Evolutionary conservation across 2,329 filamentous ascomycete species (phyloP), one percentile per base, ranked within the genome.

Genomic region (Penicillium sp.): DNA sequence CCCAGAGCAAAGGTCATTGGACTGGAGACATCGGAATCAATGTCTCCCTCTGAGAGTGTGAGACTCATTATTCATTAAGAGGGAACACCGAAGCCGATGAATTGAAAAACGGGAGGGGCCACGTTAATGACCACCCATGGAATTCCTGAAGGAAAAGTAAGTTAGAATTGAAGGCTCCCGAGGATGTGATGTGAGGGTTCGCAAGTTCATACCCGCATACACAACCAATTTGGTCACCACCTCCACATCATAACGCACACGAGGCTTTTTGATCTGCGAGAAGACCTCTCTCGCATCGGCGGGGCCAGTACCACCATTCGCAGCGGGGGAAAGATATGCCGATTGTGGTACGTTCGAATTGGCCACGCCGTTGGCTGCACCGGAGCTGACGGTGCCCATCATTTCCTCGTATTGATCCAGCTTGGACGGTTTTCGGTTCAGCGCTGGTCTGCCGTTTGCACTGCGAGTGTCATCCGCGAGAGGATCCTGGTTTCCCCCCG

Each of bases 171-270:
- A 32, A 3, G 7, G 11, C 11, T 3, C 2, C 26, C 28, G 11
- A 13, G 13, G 9, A 43, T 56, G 33, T 55, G 49, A 13, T 25
- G 35, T 50, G 18, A 5, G 9, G 39, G 11, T 39, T 46, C 5
- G 7, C 37, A 40, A 45, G 46, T 47, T 43, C 40, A 69, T 73
- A 89, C 91, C 93, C 50, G 86, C 80, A 73, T 98, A 98, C 25
- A 98, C 89, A 60, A 98, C 86, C 51, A 98, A 71, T 72, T 96
- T 97, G 4, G 93, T 97, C 34, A 98, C 86, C 35, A 98, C 91
- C 69, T 98, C 93, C n/a, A 97, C 91, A 70, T 98, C 93, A 64
- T 97, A 98, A 59, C 90, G 79, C 50, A 96, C 90, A 57, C 93
- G 82, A 42, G 93, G 90, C 70, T 86, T 88, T 54, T 90, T 84